These are phyloP conservation scores for Oryza meyeriana DNA, from an alignment of 176 grass and related monocot genomes.

Conservation along the genomic window DNA sequence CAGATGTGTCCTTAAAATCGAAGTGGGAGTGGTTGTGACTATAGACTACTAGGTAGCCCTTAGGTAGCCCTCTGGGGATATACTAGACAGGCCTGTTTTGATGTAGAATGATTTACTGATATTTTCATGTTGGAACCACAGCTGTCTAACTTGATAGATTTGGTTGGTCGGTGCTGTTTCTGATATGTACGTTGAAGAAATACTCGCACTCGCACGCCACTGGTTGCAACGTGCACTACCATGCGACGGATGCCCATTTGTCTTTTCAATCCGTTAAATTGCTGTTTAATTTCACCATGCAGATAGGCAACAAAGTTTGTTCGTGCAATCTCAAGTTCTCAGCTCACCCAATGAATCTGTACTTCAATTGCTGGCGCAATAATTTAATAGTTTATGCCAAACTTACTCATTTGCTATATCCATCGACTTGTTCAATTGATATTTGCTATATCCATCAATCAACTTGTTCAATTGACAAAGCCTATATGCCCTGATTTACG, in stretches of 20 bases:
- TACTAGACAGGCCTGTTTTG: background rate
- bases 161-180: background rate
- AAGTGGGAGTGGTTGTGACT: background rate
- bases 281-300: too few relatives aligned
- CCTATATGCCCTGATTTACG: background rate
- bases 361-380: too few relatives aligned
- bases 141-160: background rate
- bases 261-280: too few relatives aligned
- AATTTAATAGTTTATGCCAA: too few relatives aligned
- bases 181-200: too few relatives aligned
- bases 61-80: background rate
- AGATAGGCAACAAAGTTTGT: background rate
- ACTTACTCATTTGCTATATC: background rate
- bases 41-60: background rate
- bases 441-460: background rate
- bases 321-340: background rate
- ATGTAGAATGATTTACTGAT: background rate
- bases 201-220: too few relatives aligned
- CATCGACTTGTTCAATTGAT: background rate
- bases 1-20: background rate
- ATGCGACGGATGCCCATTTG: too few relatives aligned
- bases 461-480: background rate
- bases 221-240: too few relatives aligned
- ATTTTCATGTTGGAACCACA: background rate
- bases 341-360: too few relatives aligned